Evolutionary conservation across 352 stramenopile species (phyloP).

Genomic region (Paralagenidium karlingii): DNA sequence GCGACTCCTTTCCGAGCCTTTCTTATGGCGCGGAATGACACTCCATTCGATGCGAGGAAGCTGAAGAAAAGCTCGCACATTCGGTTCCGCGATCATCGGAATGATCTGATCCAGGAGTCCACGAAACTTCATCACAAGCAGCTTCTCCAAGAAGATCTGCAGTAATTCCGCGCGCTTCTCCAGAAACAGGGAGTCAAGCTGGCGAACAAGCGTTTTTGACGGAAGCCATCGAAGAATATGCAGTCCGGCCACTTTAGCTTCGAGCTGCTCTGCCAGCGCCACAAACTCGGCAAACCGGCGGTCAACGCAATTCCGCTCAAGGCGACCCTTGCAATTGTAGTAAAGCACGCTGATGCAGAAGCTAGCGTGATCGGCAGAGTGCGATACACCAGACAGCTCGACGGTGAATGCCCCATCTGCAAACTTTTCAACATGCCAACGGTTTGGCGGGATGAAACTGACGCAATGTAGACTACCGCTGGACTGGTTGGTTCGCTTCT

Average conservation of each 20-base stretch:
- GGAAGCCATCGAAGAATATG: constrained; percentile 35
- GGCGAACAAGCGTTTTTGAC: constrained; percentile 62
- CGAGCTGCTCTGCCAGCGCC: constrained; percentile 28
- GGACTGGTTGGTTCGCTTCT: too few species aligned
- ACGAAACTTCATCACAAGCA: constrained; percentile 38
- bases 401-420: constrained; percentile 50
- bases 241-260: constrained; percentile 38
- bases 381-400: constrained; percentile 41
- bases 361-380: constrained; percentile 26
- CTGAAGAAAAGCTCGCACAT: constrained; percentile 48
- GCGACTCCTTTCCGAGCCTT: too few species aligned
- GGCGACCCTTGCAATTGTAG: constrained; percentile 17
- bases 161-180: constrained; percentile 41
- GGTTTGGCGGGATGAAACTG: constrained; percentile 33
- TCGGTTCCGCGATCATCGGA: constrained; percentile 45
- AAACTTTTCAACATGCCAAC: constrained; percentile 30
- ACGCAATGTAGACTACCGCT: too few species aligned
- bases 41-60: constrained; percentile 61
- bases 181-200: constrained; percentile 32
- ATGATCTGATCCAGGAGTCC: constrained; percentile 60
- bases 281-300: constrained; percentile 66
- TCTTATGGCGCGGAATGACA: constrained; percentile 35
- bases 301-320: constrained; percentile 32
- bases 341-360: constrained; percentile 59
- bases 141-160: constrained; percentile 47